Evolutionary conservation across 148 eudicot genomes (phyloP), one percentile per base, ranked within the genome.

Genomic region (Fagopyrum homotropicum): DNA sequence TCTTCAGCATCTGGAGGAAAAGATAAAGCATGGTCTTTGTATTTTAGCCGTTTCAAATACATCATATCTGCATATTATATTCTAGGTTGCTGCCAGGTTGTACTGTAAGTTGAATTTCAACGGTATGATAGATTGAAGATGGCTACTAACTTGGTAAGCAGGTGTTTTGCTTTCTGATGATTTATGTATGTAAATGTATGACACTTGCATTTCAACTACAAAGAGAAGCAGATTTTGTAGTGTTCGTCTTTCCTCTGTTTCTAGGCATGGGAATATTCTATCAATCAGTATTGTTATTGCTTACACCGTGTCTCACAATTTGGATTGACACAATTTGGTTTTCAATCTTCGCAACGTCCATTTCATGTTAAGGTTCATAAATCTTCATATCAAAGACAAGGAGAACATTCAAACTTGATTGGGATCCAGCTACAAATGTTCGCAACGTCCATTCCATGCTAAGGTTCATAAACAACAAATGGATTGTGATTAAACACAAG

Each of bases 1-100:
- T 66, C 47, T 40, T 66, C 47, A 66, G 71, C 71, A 66, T 66
- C 4, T 66, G 71, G 71, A 43, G 46, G 19, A 66, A 66, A 14
- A 66, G 71, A 15, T 66, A 66, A 35, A 60, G 71, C 0, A 3
- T 52, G 71, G 71, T 40, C 47, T 29, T 8, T 66, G 17, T 66
- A 40, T 66, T 40, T 3, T 66, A 9, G 29, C 8, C 16, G 7
- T 63, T 12, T 66, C 45, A 35, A 29, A 63, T 40, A 15, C 45
- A 30, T 64, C 45, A 35, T 30, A 8, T 49, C 15, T 30, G 69
- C 69, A 64, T 30, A 64, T 7, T 64, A 35, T 61, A 40, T 11
- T 64, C 15, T 66, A 43, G 71, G 71, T 43, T 14, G 19, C 17
- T 29, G 47, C 17, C 16, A 40, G 12, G 30, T 40, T 35, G 40